Evolutionary conservation across 257 asterid species (phyloP), one percentile per base, ranked within the genome.

Genomic region (Linaria vulgaris): DNA sequence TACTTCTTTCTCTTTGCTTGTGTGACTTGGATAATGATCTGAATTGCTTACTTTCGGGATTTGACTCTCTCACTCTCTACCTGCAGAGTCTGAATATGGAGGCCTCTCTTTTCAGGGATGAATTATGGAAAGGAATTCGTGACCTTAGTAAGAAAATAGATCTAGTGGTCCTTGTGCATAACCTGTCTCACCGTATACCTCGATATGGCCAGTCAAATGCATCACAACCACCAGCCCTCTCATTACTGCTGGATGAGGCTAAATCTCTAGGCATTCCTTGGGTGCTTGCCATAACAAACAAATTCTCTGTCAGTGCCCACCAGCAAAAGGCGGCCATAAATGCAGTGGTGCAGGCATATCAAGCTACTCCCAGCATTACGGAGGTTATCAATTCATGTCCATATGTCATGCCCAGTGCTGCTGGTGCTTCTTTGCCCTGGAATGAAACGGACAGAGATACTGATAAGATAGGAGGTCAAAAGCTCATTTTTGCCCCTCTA

Each of bases 261-360:
- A 94, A 90, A 72, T 90, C 96, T 60, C 83, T 90, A 20, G 97
- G 99, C 51, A 78, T 87, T 51, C 99, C 99, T 27, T 94, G 97
- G 96, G 81, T 87, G 63, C 97, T 94, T 48, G 96, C 95, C 54
- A 75, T 94, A 62, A 94, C 97, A 45, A 90, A 94, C 84, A 90
- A 87, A 63, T 94, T 87, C 71, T 94, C 99, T 16, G 97, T 94
- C 59, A 94, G 99, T 25, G 99, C 99, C 17, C 94, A 94, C 75
- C 94, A 85, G 80, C 97, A 94, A 66, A 90, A 79, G 76, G 74
- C 85, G 48, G 90, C 90, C 41, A 83, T 94, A 57, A 79, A 78
- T 65, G 80, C 85, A 37, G 95, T 84, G 44, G 50, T 94, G 60
- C 84, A 85, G 75, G 96, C 95, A 64, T 90, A 94, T 78, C 92